Percentiles rank a stretch among this genome's conserved stretches.
These are phyloP conservation scores for Phaffia australis DNA, from an alignment of 768 basidiomycete species.

Conservation along the genomic window DNA sequence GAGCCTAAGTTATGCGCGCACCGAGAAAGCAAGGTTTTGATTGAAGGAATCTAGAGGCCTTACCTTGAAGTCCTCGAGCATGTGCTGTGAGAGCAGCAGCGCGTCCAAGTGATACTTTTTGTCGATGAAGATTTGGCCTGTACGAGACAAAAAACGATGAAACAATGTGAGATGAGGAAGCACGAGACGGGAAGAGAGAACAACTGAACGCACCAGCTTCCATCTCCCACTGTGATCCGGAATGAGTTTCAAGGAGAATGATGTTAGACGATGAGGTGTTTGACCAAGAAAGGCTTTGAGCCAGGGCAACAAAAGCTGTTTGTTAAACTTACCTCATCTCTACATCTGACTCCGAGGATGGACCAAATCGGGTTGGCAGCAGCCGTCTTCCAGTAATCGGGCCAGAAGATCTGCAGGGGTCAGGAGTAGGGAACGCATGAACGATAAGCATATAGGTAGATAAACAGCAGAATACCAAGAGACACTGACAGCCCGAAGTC, in stretches of 20 bases:
- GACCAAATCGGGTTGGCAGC: slow-evolving; percentile 36
- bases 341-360: slow-evolving; percentile 40
- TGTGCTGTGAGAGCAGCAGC: slow-evolving; percentile 30
- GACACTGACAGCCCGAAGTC: slow-evolving; percentile 35
- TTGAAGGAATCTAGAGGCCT: slow-evolving; percentile 43
- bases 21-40: background rate
- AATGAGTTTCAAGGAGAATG: background rate
- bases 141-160: no score
- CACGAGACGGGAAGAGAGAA: no score
- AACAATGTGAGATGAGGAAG: no score
- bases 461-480: slow-evolving; percentile 23
- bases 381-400: slow-evolving; percentile 42
- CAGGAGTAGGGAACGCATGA: no score
- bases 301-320: no score
- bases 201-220: slow-evolving; percentile 35
- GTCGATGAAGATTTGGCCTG: slow-evolving; percentile 41
- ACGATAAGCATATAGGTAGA: no score
- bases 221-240: slow-evolving; percentile 42
- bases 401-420: background rate
- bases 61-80: slow-evolving; percentile 35
- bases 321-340: background rate
- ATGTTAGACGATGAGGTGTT: background rate
- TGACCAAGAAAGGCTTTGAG: background rate
- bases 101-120: slow-evolving; percentile 41
- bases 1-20: background rate